Evolutionary conservation across 2,329 filamentous ascomycete genomes (phyloP).

Genomic region (Paecilomyces niveus): DNA sequence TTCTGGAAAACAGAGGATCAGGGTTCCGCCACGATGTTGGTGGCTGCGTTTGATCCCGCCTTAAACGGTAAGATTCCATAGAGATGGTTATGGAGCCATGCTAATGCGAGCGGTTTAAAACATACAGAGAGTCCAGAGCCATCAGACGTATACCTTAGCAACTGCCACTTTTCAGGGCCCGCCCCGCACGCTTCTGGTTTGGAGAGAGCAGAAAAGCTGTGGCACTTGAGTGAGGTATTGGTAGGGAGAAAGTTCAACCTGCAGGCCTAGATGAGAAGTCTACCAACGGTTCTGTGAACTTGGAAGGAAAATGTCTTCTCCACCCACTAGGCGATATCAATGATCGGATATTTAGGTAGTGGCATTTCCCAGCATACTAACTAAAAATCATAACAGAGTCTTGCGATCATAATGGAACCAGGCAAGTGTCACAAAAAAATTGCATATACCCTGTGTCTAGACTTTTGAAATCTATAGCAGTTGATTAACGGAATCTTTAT

Average conservation of each 20-base stretch:
- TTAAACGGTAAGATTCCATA: slow-evolving; percentile 18
- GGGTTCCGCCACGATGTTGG: slow-evolving; percentile 36
- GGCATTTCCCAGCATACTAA: too few relatives aligned
- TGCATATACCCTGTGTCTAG: too few relatives aligned
- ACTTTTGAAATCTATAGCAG: too few relatives aligned
- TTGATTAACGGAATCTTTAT: too few relatives aligned
- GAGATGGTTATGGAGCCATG: background rate
- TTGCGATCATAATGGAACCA: too few relatives aligned
- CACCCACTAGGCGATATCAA: too few relatives aligned
- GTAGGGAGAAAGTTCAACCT: slow-evolving; percentile 29
- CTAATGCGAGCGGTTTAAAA: background rate
- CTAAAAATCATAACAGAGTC: too few relatives aligned
- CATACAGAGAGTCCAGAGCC: slow-evolving; percentile 7
- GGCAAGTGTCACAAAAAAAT: too few relatives aligned
- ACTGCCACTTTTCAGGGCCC: slow-evolving; percentile 25
- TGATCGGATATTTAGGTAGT: too few relatives aligned
- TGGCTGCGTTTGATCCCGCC: slow-evolving; percentile 38
- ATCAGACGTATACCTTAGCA: slow-evolving; percentile 21
- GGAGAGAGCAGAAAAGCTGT: slow-evolving; percentile 31
- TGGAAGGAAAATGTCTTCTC: too few relatives aligned
- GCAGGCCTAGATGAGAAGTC: slow-evolving; percentile 5
- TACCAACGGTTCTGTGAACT: background rate
- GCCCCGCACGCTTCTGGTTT: slow-evolving; percentile 27
- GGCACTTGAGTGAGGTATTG: slow-evolving; percentile 32
- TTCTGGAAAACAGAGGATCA: slow-evolving; percentile 33